Percentiles rank a stretch among this genome's conserved stretches.
phyloP scores from a whole-genome alignment of 2,329 filamentous ascomycete species.

The Diplodia intermedia region DNA sequence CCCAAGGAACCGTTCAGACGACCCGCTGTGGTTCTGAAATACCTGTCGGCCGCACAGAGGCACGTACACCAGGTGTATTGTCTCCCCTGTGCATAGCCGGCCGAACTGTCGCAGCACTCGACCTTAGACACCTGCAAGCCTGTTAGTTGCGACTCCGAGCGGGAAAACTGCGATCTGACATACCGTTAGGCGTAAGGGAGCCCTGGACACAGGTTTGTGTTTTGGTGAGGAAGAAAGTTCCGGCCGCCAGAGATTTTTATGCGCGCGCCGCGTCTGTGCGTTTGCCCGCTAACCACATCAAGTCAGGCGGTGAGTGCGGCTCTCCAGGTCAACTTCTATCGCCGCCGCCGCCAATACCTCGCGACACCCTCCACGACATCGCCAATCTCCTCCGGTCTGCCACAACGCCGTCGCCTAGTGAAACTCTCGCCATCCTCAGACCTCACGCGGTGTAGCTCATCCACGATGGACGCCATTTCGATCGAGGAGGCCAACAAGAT shows the following conservation, averaged over 20 bases:
- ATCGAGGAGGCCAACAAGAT: conserved; percentile 96
- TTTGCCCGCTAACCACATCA: conserved; percentile 35
- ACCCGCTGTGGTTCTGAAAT: conserved; percentile 71
- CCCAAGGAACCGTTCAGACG: conserved; percentile 60
- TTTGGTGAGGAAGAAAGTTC: conserved; percentile 55
- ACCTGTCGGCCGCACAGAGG: conserved; percentile 86
- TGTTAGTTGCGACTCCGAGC: neutral
- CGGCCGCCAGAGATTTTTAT: conserved; percentile 48
- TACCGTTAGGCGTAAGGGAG: conserved; percentile 66
- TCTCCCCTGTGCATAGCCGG: conserved; percentile 71
- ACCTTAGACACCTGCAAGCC: conserved; percentile 60
- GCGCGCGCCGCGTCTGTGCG: conserved; percentile 40
- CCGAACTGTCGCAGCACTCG: conserved; percentile 83
- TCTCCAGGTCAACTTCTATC: conserved; percentile 20
- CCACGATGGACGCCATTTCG: conserved; percentile 47
- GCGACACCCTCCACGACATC: conserved; percentile 20
- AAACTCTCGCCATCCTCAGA: neutral
- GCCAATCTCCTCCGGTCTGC: conserved; percentile 1
- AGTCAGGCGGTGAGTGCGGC: conserved; percentile 30
- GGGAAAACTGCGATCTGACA: conserved; percentile 48
- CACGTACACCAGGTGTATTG: conserved; percentile 79
- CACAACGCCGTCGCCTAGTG: conserved; percentile 22
- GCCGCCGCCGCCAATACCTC: conserved; percentile 18
- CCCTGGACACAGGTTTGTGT: conserved; percentile 84
- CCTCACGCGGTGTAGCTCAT: conserved; percentile 8